Base-by-base conservation (phyloP, 2,329 filamentous ascomycete genomes). In the Phyllosticta ampelicida region DNA sequence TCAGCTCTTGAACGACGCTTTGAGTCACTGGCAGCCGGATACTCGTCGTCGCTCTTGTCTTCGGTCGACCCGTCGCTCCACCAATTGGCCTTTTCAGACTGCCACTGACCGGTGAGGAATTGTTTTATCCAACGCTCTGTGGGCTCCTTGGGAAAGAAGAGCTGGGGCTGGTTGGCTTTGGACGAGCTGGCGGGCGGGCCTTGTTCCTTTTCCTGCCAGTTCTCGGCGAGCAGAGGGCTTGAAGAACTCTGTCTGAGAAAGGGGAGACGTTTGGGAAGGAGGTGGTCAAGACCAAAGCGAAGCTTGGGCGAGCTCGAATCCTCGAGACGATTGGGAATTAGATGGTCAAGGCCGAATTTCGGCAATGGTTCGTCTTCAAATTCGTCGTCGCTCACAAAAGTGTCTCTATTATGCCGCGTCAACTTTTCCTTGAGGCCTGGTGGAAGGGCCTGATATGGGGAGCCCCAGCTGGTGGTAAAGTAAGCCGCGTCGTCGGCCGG, bases 91-190 rank as follows among this genome's bases (percentile, higher is more conserved):
- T 83, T 82, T 69, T 94, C 88, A 29, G 80, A 82, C 64, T 84
- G 80, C 63, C 79, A 80, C 63, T 86, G 83, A 62, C 82, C 81
- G n/a, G 85, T 81, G n/a, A 89, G 85, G 67, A 91, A 89, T 61
- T 89, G 86, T 61, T 87, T 86, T 63, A 94, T 90, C 89, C 89
- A 92, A 75, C 90, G 87, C 71, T 91, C 86, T 0, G 87, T 90
- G 56, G 91, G 80, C 77, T 21, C 68, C 66, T 44, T 69, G 65
- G 3, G 70, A 70, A 60, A 65, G 55, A 60, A 65, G 59, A 60
- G 63, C 61, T 54, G 63, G 60, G 26, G 55, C n/a, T 44, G 36
- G 36, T n/a, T n/a, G 36, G 36, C n/a, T 44, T n/a, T 44, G 16
- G 36, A 44, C 48, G 30, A 55, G 23, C 50, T 20, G 48, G 50